These are phyloP conservation scores for Gypsophila paniculata DNA, from an alignment of 179 eudicot genomes.

Conservation along the genomic window DNA sequence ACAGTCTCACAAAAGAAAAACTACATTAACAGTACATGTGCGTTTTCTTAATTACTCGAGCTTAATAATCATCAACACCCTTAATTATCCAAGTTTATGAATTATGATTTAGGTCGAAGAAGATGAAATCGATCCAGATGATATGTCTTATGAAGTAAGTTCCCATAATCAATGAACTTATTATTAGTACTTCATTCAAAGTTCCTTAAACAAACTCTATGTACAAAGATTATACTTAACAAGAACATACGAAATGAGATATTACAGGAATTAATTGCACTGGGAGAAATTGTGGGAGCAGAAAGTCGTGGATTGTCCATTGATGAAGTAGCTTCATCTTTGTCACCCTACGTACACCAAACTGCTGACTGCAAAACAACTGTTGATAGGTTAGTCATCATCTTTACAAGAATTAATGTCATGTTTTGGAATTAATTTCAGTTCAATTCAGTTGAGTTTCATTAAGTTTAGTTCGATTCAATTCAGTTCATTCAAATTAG, in stretches of 20 bases:
- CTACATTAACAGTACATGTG: neutral
- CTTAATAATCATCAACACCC: neutral
- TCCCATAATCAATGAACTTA: neutral
- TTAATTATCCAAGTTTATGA: neutral
- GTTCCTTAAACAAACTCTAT: neutral
- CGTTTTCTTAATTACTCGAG: neutral
- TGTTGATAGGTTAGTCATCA: slow-evolving; percentile 39
- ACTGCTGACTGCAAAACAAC: slow-evolving; percentile 26
- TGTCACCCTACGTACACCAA: slow-evolving; percentile 33
- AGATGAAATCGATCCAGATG: slow-evolving; percentile 66
- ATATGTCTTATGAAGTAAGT: slow-evolving; percentile 56
- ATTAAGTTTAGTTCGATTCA: too few species aligned
- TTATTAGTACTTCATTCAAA: neutral
- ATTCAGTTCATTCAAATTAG: too few species aligned
- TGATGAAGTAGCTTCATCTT: slow-evolving; percentile 39
- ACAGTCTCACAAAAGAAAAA: too few species aligned
- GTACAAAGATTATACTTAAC: neutral
- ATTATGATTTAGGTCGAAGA: slow-evolving; percentile 41
- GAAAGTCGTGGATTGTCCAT: slow-evolving; percentile 49
- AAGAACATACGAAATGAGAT: slow-evolving; percentile 1
- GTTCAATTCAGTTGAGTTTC: neutral
- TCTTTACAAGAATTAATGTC: too few species aligned
- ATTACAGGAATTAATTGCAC: slow-evolving; percentile 46
- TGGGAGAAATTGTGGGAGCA: slow-evolving; percentile 61
- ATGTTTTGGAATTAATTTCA: too few species aligned